Evolutionary conservation across 306 rosid genomes (phyloP).

Genomic region (Quercus wislizeni): DNA sequence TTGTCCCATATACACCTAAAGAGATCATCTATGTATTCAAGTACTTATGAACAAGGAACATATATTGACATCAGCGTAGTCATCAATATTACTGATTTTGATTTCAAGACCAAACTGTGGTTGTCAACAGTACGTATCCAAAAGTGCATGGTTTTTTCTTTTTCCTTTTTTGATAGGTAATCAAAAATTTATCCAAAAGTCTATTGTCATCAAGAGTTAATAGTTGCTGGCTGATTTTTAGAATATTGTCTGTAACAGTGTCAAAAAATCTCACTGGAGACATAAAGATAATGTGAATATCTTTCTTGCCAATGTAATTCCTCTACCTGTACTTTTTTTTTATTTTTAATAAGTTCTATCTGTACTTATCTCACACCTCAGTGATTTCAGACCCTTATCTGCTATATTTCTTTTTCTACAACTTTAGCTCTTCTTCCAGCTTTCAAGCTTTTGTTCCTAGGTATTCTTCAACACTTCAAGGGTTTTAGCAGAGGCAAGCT

Average conservation of each 20-base stretch:
- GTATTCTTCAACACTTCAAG: not conserved
- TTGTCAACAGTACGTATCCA: not conserved
- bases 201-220: too few species aligned
- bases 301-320: not conserved
- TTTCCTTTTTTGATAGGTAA: too few species aligned
- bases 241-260: not conserved
- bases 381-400: not conserved
- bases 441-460: not conserved
- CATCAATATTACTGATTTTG: not conserved
- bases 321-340: not conserved
- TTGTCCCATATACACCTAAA: not conserved
- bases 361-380: not conserved
- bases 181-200: too few species aligned
- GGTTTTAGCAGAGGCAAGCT: not conserved
- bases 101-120: not conserved
- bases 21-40: not conserved
- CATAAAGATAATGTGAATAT: not conserved
- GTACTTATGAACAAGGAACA: not conserved
- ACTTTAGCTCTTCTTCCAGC: not conserved
- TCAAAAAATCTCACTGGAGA: not conserved
- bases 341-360: too few species aligned
- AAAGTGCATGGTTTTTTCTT: not conserved
- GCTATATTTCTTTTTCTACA: not conserved
- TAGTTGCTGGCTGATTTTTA: not conserved
- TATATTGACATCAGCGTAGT: not conserved